Conservation (phyloP, 2,329 filamentous ascomycete genomes). For the Penicillium sp. region DNA sequence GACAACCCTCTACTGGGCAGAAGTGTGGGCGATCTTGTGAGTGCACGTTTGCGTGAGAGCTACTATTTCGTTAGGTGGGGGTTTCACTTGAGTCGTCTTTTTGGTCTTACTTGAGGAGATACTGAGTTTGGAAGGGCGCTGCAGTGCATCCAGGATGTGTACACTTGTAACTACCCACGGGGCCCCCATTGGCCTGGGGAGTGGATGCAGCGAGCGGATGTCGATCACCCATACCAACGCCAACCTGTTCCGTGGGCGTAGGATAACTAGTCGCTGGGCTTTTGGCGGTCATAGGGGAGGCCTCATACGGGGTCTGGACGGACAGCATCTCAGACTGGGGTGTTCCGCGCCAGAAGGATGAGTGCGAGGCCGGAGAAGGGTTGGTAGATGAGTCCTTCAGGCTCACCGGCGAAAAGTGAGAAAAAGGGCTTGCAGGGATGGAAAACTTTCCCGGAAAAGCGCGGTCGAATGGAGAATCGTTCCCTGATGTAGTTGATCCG, state of each 20-base stretch:
- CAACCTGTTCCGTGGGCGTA: conserved; percentile 39
- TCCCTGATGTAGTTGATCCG: conserved; percentile 27
- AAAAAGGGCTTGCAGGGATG: conserved; percentile 37
- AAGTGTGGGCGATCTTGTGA: conserved; percentile 63
- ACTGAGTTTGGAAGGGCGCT: conserved; percentile 62
- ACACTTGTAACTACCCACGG: conserved; percentile 50
- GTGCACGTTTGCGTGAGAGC: conserved; percentile 59
- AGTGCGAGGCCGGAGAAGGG: conserved; percentile 36
- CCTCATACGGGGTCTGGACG: conserved; percentile 30
- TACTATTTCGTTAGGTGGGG: conserved; percentile 19
- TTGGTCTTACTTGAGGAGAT: conserved; percentile 59
- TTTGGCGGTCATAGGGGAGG: conserved; percentile 30
- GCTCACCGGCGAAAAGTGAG: conserved; percentile 41
- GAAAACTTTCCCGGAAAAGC: conserved; percentile 31
- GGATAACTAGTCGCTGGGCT: conserved; percentile 41
- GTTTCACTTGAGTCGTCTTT: not conserved
- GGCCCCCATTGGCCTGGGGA: conserved; percentile 25
- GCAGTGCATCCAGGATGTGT: conserved; percentile 57
- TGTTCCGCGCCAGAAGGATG: conserved; percentile 28
- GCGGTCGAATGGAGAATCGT: conserved; percentile 31
- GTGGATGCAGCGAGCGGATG: conserved; percentile 20
- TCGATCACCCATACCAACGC: conserved; percentile 22
- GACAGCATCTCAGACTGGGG: conserved; percentile 29
- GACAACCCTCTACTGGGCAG: conserved; percentile 58
- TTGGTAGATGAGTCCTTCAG: conserved; percentile 36